Conservation (phyloP, 2,329 filamentous ascomycete species). For the Fusarium udum region DNA sequence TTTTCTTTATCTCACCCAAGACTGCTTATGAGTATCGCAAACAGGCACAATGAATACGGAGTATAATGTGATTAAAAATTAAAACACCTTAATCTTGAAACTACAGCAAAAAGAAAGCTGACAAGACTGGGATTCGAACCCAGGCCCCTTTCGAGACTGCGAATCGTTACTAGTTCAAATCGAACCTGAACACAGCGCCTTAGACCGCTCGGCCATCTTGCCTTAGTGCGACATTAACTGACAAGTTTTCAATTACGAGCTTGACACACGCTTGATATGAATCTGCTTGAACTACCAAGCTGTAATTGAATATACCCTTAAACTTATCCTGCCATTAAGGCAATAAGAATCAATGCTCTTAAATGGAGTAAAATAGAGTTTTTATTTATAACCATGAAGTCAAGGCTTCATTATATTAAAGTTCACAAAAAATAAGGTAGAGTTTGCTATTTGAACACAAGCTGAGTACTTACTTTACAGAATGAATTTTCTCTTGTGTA, state of each 20-base stretch:
- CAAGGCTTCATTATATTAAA: not conserved
- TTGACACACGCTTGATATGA: not conserved
- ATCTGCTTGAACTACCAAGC: not conserved
- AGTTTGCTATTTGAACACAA: not conserved
- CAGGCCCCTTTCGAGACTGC: conserved; percentile 39
- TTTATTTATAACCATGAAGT: not conserved
- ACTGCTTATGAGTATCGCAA: not conserved
- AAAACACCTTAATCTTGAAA: not conserved
- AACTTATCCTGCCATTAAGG: not conserved
- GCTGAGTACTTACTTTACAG: not conserved
- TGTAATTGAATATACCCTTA: not conserved
- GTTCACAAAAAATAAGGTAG: not conserved
- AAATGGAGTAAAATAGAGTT: not conserved
- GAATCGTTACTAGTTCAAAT: conserved; percentile 28
- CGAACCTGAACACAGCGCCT: conserved; percentile 39
- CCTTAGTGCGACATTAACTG: not conserved
- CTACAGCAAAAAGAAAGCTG: not conserved
- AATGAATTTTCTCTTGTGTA: not conserved
- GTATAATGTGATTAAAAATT: not conserved
- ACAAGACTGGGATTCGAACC: conserved; percentile 38
- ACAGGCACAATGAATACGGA: not conserved
- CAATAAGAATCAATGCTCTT: not conserved
- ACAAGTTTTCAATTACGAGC: accelerated
- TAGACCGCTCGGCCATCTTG: conserved; percentile 36
- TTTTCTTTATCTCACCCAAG: not conserved